Percentiles rank a stretch among this genome's conserved stretches.
Evolutionary conservation across 2,329 filamentous ascomycete genomes (phyloP).

Genomic region (Botrytis elliptica): DNA sequence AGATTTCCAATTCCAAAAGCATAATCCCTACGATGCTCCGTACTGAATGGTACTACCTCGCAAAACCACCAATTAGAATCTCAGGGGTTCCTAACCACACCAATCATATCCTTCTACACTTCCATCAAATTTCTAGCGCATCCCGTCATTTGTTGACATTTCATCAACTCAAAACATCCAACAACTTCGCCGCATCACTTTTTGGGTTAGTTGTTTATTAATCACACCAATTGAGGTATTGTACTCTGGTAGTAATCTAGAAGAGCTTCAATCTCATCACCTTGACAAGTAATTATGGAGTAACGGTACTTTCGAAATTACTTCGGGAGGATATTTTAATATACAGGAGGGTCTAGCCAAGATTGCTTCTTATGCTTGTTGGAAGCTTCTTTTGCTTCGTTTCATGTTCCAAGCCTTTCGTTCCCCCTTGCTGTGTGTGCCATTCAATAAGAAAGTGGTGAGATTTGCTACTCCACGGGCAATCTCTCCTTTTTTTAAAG

Average conservation of each 20-base stretch:
- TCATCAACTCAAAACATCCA: conserved; percentile 5
- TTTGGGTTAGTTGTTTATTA: neutral
- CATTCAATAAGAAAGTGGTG: neutral
- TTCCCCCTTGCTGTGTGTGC: neutral
- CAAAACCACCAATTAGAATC: neutral
- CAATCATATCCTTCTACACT: neutral
- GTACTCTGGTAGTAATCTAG: neutral
- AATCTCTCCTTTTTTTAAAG: neutral
- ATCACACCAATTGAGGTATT: neutral
- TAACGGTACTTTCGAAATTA: conserved; percentile 2
- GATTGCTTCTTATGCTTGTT: neutral
- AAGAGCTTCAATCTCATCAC: neutral
- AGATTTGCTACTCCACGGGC: neutral
- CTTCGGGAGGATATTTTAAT: neutral
- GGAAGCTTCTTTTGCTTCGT: conserved; percentile 6
- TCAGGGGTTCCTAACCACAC: neutral
- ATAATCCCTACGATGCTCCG: neutral
- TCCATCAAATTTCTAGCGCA: neutral
- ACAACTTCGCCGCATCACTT: neutral
- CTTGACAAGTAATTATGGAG: neutral
- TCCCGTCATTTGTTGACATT: neutral
- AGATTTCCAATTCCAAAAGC: neutral
- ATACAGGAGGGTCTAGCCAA: neutral
- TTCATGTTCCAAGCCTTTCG: neutral
- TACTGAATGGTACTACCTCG: neutral